These are phyloP conservation scores for Parathielavia appendiculata DNA, from an alignment of 495 filamentous ascomycete species.

Conservation along the genomic window DNA sequence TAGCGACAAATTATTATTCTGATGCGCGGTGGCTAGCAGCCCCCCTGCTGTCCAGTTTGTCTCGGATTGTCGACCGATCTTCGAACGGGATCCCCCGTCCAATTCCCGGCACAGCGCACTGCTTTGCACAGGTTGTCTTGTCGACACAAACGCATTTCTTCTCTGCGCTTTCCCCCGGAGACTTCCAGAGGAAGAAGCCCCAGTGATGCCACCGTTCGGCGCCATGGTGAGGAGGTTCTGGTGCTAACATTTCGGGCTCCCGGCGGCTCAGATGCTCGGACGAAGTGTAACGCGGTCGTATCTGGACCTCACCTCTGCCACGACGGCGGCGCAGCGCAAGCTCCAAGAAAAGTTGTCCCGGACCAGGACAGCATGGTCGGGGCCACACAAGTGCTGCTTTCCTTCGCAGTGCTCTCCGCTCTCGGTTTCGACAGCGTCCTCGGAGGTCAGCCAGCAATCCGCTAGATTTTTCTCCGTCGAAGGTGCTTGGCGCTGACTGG, in stretches of 20 bases:
- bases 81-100: slow-evolving; percentile 12
- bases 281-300: slow-evolving; percentile 13
- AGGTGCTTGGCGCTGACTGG: slow-evolving; percentile 1
- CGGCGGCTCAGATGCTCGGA: slow-evolving; percentile 14
- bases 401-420: slow-evolving; percentile 28
- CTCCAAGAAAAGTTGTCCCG: slow-evolving; percentile 5
- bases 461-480: background rate
- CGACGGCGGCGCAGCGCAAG: slow-evolving; percentile 5
- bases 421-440: slow-evolving; percentile 25
- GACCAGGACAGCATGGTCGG: slow-evolving; percentile 28
- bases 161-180: background rate
- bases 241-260: slow-evolving; percentile 13
- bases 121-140: background rate
- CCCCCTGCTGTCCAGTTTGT: slow-evolving; percentile 10
- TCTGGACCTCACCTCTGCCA: slow-evolving; percentile 4
- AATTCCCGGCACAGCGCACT: slow-evolving; percentile 8
- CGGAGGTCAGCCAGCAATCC: slow-evolving; percentile 25
- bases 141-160: slow-evolving; percentile 6
- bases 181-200: background rate
- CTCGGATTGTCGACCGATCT: slow-evolving; percentile 17
- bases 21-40: slow-evolving; percentile 14
- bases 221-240: slow-evolving; percentile 22
- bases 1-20: slow-evolving; percentile 17
- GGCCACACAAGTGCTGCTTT: slow-evolving; percentile 28
- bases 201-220: slow-evolving; percentile 14